These are phyloP conservation scores for Aspergillus egyptiacus DNA, from an alignment of 495 filamentous ascomycete genomes.

Conservation along the genomic window DNA sequence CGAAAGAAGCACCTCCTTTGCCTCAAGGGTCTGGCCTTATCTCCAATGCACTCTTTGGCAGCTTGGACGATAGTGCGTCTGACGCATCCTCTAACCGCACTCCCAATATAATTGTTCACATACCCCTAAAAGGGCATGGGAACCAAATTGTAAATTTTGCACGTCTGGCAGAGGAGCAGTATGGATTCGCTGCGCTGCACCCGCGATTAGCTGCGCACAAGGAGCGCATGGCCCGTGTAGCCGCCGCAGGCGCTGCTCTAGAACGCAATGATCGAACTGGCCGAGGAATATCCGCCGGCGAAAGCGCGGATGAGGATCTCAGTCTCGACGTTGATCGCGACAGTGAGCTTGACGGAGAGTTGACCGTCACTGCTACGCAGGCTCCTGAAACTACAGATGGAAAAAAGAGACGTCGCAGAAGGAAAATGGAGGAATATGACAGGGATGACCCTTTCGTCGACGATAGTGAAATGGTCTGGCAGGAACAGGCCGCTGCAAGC, in stretches of 20 bases:
- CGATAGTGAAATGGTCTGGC: slow-evolving; percentile 91
- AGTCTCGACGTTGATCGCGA: slow-evolving; percentile 41
- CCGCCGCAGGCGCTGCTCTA: slow-evolving; percentile 73
- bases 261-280: slow-evolving; percentile 55
- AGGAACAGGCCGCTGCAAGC: slow-evolving; percentile 88
- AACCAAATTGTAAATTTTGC: slow-evolving; percentile 96
- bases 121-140: slow-evolving; percentile 69
- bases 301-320: slow-evolving; percentile 55
- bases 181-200: slow-evolving; percentile 90
- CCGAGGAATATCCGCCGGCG: slow-evolving; percentile 54
- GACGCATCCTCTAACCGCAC: slow-evolving; percentile 44
- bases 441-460: slow-evolving; percentile 97
- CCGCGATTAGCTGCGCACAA: slow-evolving; percentile 83
- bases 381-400: slow-evolving; percentile 49
- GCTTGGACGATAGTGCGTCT: slow-evolving; percentile 37
- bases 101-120: slow-evolving; percentile 77
- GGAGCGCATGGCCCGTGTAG: slow-evolving; percentile 71
- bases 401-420: slow-evolving; percentile 65
- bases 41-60: slow-evolving; percentile 55
- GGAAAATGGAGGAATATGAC: slow-evolving; percentile 93
- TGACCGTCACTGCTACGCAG: slow-evolving; percentile 50
- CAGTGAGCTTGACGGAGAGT: slow-evolving; percentile 66
- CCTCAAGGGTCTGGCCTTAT: slow-evolving; percentile 65
- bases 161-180: slow-evolving; percentile 83
- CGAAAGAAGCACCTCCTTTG: slow-evolving; percentile 51